These are phyloP conservation scores for Durotheca rogersii DNA, from an alignment of 495 filamentous ascomycete genomes.

Conservation along the genomic window DNA sequence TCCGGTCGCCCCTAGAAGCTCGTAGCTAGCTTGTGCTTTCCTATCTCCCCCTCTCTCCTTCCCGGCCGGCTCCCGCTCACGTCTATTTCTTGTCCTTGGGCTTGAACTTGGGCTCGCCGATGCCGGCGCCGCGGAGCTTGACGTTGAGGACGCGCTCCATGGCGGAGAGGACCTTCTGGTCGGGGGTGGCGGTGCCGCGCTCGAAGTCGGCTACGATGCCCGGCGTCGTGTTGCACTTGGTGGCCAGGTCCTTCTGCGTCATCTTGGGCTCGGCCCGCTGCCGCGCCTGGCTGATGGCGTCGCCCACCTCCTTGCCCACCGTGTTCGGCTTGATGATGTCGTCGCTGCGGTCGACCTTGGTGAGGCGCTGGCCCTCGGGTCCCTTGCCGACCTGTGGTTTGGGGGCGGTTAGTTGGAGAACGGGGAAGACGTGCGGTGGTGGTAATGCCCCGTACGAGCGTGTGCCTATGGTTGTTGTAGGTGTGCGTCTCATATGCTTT, in stretches of 20 bases:
- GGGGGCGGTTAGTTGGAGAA: slow-evolving; percentile 25
- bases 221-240: slow-evolving; percentile 85
- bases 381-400: slow-evolving; percentile 35
- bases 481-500: neutral
- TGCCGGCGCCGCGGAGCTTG: slow-evolving; percentile 76
- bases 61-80: neutral
- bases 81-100: slow-evolving; percentile 59
- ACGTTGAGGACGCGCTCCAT: slow-evolving; percentile 87
- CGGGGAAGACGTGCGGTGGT: no score
- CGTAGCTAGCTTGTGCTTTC: no score
- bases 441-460: no score
- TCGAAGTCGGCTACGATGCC: slow-evolving; percentile 82
- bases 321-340: slow-evolving; percentile 97
- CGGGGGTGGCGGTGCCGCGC: slow-evolving; percentile 73
- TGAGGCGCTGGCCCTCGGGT: slow-evolving; percentile 87
- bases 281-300: slow-evolving; percentile 75
- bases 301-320: slow-evolving; percentile 74
- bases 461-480: neutral
- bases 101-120: slow-evolving; percentile 73
- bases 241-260: slow-evolving; percentile 96
- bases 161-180: slow-evolving; percentile 76
- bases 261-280: slow-evolving; percentile 76
- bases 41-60: no score
- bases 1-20: no score
- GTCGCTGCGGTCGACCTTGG: slow-evolving; percentile 96